These are phyloP conservation scores for Musa troglodytarum DNA, from an alignment of 176 grass and related monocot genomes.

Conservation along the genomic window DNA sequence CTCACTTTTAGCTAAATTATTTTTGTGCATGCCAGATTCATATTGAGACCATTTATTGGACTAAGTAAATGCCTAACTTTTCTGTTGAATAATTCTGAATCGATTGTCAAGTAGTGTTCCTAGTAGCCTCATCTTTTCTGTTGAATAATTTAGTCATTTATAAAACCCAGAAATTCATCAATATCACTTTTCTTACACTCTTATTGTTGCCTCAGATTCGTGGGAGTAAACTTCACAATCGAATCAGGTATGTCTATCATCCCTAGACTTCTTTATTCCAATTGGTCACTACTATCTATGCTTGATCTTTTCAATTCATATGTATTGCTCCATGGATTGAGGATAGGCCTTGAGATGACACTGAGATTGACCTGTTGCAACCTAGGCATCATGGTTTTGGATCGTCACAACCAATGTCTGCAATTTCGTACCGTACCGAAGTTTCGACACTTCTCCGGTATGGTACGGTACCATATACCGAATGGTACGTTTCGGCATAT, in stretches of 20 bases:
- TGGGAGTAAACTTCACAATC: constrained; percentile 55
- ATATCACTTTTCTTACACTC: background rate
- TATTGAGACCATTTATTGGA: too few species aligned
- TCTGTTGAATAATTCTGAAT: too few species aligned
- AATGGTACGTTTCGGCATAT: too few species aligned
- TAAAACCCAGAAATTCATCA: background rate
- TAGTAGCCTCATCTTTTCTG: background rate
- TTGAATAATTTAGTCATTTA: background rate
- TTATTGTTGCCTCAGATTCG: constrained; percentile 37
- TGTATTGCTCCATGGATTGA: background rate
- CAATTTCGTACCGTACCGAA: too few species aligned
- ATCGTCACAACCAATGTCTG: background rate
- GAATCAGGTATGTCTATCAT: constrained; percentile 39
- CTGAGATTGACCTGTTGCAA: background rate
- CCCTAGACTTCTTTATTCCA: background rate
- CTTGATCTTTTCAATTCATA: background rate
- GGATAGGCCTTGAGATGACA: background rate
- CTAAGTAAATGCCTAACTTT: too few species aligned
- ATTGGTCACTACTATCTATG: background rate
- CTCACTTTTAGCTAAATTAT: too few species aligned
- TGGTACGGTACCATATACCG: too few species aligned
- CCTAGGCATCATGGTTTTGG: background rate
- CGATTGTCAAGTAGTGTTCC: too few species aligned
- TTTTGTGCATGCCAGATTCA: too few species aligned
- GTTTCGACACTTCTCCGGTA: too few species aligned